phyloP scores from a whole-genome alignment of 345 rosid species.

The Sapria himalayana region DNA sequence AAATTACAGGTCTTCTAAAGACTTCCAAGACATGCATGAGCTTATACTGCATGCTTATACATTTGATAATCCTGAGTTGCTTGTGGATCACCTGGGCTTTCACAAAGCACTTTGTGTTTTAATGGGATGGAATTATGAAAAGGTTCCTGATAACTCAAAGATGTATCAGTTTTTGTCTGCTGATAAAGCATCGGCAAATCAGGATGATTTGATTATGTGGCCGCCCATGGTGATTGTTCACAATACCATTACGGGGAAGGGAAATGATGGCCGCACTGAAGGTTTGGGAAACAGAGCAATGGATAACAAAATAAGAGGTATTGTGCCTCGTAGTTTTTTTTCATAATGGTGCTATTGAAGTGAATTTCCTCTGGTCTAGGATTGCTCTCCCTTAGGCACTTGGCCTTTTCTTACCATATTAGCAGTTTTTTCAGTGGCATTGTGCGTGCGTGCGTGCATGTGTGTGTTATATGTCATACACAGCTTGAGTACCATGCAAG shows the following conservation, averaged over 20 bases:
- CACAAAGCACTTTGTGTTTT: conserved; percentile 87
- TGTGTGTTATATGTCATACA: too few species aligned
- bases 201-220: conserved; percentile 84
- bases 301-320: conserved; percentile 93
- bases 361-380: conserved; percentile 3
- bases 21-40: conserved; percentile 70
- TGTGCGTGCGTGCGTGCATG: too few species aligned
- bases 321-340: conserved; percentile 14
- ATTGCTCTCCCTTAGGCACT: too few species aligned
- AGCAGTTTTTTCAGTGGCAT: too few species aligned
- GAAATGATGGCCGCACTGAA: conserved; percentile 89
- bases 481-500: too few species aligned
- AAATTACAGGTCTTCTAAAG: conserved; percentile 80
- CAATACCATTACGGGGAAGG: conserved; percentile 82
- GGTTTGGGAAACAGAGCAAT: conserved; percentile 93
- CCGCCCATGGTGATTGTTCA: conserved; percentile 86
- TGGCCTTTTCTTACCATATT: too few species aligned
- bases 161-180: conserved; percentile 57
- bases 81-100: conserved; percentile 81
- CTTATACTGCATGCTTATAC: conserved; percentile 83
- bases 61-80: conserved; percentile 56
- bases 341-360: conserved; percentile 12
- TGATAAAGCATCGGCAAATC: conserved; percentile 58
- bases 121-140: conserved; percentile 84
- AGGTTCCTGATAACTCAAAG: conserved; percentile 79